A percentile compares a stretch with the other conserved stretches of the same genome.
These are phyloP conservation scores for Epichloe elymi DNA, from an alignment of 2,329 filamentous ascomycete genomes.

Conservation along the genomic window DNA sequence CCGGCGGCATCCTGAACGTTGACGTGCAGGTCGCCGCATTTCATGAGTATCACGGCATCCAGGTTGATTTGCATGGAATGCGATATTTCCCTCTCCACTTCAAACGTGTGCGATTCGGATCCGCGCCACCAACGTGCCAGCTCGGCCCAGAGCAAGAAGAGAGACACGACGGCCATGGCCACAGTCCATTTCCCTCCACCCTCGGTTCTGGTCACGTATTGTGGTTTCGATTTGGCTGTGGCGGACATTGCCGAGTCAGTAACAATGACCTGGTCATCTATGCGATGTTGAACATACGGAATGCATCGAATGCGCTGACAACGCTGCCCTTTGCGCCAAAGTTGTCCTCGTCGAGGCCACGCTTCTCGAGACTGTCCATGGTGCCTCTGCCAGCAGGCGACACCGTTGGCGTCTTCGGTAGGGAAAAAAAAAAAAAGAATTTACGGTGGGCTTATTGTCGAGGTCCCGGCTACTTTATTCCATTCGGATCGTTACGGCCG, in stretches of 20 bases:
- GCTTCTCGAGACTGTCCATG: slow-evolving; percentile 72
- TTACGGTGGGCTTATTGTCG: neutral
- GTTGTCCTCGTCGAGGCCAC: slow-evolving; percentile 55
- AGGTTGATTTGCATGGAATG: slow-evolving; percentile 88
- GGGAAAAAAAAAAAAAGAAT: neutral
- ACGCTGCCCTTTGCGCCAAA: slow-evolving; percentile 63
- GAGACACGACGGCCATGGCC: slow-evolving; percentile 60
- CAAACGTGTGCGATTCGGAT: slow-evolving; percentile 75
- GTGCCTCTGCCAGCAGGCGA: slow-evolving; percentile 1
- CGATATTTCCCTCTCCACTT: slow-evolving; percentile 81
- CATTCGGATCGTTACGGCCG: neutral
- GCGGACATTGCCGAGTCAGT: neutral
- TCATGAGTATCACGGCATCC: slow-evolving; percentile 84
- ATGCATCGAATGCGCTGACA: slow-evolving; percentile 88
- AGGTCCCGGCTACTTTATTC: neutral
- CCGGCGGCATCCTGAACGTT: slow-evolving; percentile 95
- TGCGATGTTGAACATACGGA: slow-evolving; percentile 51
- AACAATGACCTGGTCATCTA: neutral
- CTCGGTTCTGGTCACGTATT: slow-evolving; percentile 73
- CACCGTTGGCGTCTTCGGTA: neutral
- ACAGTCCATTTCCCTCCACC: slow-evolving; percentile 92
- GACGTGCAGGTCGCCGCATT: slow-evolving; percentile 76
- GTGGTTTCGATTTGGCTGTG: slow-evolving; percentile 85
- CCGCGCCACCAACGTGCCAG: slow-evolving; percentile 73
- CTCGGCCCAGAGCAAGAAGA: slow-evolving; percentile 66